Conservation (phyloP, 495 filamentous ascomycete genomes). For the Penicillium paradoxum region DNA sequence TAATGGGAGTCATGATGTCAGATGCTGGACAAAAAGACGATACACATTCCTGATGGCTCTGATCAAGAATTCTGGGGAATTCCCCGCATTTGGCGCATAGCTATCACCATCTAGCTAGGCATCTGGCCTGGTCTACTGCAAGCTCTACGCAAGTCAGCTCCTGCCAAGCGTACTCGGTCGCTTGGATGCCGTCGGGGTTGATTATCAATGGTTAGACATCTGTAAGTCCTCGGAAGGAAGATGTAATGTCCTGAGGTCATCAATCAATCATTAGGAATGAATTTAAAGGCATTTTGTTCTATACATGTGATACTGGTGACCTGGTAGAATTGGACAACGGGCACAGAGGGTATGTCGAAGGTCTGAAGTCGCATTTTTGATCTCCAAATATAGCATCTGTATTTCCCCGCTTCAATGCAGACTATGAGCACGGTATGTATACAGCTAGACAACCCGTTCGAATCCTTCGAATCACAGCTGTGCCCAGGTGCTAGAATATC, state of each 20-base stretch:
- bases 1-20: background rate
- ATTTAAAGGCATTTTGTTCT: no score
- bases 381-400: no score
- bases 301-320: no score
- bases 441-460: background rate
- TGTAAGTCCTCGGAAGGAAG: no score
- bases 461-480: no score
- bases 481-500: background rate
- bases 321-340: no score
- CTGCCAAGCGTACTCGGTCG: background rate
- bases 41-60: background rate
- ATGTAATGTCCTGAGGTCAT: no score
- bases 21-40: background rate
- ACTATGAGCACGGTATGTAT: no score
- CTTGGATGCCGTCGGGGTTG: background rate
- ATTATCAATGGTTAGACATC: background rate
- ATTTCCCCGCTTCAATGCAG: no score
- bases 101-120: background rate
- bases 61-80: background rate
- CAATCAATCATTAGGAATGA: no score
- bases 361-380: no score
- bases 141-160: background rate
- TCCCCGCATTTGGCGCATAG: background rate
- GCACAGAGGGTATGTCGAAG: no score
- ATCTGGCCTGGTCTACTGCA: background rate